These are phyloP conservation scores for Pseudoturritis turrita DNA, from an alignment of 345 rosid genomes.

Conservation along the genomic window DNA sequence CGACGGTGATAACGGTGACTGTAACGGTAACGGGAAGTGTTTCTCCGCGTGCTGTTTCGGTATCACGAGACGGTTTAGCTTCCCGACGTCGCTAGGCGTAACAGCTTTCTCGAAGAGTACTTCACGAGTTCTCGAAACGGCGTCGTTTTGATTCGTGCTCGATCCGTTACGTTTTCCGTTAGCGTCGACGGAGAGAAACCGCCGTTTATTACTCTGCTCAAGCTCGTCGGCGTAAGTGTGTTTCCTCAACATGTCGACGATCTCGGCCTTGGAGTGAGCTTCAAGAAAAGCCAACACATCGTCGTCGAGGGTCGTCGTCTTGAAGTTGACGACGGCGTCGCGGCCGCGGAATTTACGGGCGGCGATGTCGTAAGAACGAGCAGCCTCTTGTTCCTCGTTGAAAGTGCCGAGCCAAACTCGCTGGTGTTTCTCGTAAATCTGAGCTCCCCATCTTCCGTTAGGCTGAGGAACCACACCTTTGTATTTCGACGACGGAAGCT, in stretches of 20 bases:
- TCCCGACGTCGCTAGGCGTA: constrained; percentile 96
- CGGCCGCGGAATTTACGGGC: constrained; percentile 79
- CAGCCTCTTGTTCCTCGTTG: constrained; percentile 78
- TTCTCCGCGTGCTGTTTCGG: constrained; percentile 94
- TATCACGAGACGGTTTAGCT: constrained; percentile 85
- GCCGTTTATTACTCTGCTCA: constrained; percentile 55
- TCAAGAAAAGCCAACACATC: constrained; percentile 49
- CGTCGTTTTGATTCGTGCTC: not conserved
- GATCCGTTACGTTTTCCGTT: constrained; percentile 37
- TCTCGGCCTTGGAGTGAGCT: constrained; percentile 85
- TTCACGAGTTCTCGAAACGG: constrained; percentile 43
- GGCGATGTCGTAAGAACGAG: constrained; percentile 78
- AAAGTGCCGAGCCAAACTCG: constrained; percentile 96
- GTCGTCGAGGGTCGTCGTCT: constrained; percentile 20
- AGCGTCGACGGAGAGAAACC: constrained; percentile 12
- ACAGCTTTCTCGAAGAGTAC: constrained; percentile 84
- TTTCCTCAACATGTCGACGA: constrained; percentile 87
- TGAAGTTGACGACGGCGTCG: constrained; percentile 81
- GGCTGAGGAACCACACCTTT: constrained; percentile 96
- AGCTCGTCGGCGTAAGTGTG: constrained; percentile 79
- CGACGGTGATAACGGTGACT: constrained; percentile 5
- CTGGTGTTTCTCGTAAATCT: constrained; percentile 92
- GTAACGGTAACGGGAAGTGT: constrained; percentile 50
- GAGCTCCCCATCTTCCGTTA: constrained; percentile 98
- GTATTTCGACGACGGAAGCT: constrained; percentile 85